Conservation (phyloP, 345 rosid species). For the Eucalyptus pauciflora region DNA sequence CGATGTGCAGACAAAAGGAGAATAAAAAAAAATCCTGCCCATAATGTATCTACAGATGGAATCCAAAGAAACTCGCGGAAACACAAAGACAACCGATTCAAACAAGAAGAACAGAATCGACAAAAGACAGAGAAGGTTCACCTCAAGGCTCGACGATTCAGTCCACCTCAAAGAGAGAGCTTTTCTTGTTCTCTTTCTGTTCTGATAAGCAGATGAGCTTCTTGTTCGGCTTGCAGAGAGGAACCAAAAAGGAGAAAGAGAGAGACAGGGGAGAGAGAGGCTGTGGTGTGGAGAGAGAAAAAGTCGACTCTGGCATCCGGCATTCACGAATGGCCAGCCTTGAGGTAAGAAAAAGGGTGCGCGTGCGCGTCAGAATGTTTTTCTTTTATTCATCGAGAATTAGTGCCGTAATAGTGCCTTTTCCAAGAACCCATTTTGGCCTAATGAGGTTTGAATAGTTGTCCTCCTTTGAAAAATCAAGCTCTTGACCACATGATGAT, state of each 20-base stretch:
- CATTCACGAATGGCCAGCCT: not conserved
- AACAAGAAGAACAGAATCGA: not conserved
- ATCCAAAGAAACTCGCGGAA: not conserved
- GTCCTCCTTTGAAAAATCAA: not conserved
- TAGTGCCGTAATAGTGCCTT: not conserved
- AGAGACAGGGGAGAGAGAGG: not conserved
- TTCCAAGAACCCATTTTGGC: not conserved
- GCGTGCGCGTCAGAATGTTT: not conserved
- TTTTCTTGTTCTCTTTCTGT: not conserved
- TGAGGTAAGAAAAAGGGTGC: not conserved
- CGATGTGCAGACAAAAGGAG: not conserved
- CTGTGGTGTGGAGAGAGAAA: not conserved
- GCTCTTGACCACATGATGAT: not conserved
- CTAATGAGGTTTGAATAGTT: not conserved
- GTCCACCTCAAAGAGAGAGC: not conserved
- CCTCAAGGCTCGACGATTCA: not conserved
- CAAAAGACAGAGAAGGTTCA: not conserved
- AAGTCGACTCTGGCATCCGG: not conserved
- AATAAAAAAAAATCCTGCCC: not conserved
- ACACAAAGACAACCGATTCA: not conserved
- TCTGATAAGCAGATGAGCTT: not conserved
- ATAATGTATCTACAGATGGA: not conserved
- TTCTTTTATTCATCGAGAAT: not conserved
- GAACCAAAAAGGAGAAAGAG: not conserved
- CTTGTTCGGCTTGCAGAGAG: not conserved